Conservation (phyloP, 192 early-diverging fungal species). For the Umbelopsis sp. region DNA sequence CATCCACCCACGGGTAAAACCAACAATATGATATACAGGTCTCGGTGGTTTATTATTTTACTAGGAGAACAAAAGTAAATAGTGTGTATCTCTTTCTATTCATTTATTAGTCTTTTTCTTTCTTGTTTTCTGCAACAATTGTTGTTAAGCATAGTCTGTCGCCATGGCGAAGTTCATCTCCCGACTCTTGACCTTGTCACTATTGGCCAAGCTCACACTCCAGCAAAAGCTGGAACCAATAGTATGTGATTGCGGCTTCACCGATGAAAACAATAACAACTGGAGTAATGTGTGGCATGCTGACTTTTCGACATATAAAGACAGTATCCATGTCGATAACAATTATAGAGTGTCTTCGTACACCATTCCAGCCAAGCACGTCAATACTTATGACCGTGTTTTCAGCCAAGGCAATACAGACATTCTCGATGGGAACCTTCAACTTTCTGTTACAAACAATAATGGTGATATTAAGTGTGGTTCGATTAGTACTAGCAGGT, state of each 20-base stretch:
- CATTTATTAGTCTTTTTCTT: neutral
- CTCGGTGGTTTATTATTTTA: too few species aligned
- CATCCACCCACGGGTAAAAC: too few species aligned
- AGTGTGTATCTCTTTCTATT: too few species aligned
- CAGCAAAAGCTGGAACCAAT: slow-evolving; percentile 24
- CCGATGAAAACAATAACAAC: slow-evolving; percentile 20
- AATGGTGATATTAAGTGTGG: slow-evolving; percentile 21
- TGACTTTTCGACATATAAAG: slow-evolving; percentile 20
- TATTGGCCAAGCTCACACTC: neutral
- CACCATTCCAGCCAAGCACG: slow-evolving; percentile 13
- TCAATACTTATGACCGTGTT: slow-evolving; percentile 18
- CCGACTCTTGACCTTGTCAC: neutral
- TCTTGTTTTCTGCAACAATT: neutral
- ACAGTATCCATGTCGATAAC: slow-evolving; percentile 17
- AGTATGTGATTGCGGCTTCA: slow-evolving; percentile 33
- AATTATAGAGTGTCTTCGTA: slow-evolving; percentile 30
- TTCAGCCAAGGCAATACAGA: slow-evolving; percentile 20
- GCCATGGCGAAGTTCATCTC: neutral
- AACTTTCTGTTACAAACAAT: slow-evolving; percentile 6
- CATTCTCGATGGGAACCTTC: neutral
- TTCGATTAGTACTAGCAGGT: slow-evolving; percentile 30
- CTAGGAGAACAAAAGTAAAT: too few species aligned
- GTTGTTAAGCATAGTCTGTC: neutral
- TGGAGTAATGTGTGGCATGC: slow-evolving; percentile 29
- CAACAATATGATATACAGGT: too few species aligned